Base-by-base conservation (phyloP, 495 filamentous ascomycete species). In the Penicillium desertorum region DNA sequence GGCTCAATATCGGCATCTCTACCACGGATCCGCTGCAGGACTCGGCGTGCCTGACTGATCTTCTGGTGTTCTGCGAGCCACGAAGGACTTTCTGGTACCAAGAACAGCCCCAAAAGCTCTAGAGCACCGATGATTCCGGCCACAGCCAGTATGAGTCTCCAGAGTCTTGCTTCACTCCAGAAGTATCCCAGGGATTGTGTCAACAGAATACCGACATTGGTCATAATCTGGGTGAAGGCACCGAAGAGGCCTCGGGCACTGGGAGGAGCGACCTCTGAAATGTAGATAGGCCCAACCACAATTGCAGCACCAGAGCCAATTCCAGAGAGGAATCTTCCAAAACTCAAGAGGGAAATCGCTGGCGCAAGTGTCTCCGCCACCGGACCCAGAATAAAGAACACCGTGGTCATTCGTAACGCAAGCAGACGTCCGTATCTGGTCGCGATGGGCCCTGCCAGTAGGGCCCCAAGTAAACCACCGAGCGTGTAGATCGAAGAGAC, bases 211-310 rank as follows among this genome's bases (percentile, higher is more conserved):
- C 94, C 94, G n/a, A 94, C 73, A 63, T 97, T 97, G 68, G 92
- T 91, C 76, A 90, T 92, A 59, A 98, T 80, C 65, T 98, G 94
- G 4, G 94, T 98, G 63, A 95, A 86, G 16, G 88, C 86, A 8
- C 95, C 94, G 66, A 96, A 96, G 56, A 92, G 84, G 2, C 95
- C 95, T 42, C 87, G 86, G 48, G 88, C 81, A 4, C 74, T 73
- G 0, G 88, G 88, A 16, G 93, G 94, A 0, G 92, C 88, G 17
- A 96, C 79, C 70, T 98, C 95, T 17, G 90, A 91, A 56, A 98
- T 88, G 72, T 93, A 98, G 30, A 98, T 84, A n/a, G 94, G 94
- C 0, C 94, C 90, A n/a, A 96, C 88, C 22, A 98, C 94, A 9
- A 92, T 88, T 8, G 90, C 82, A 6, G 91, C 88, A 7, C 95